phyloP scores from a whole-genome alignment of 169 alveolate genomes.

The Plasmodium coatneyi region DNA sequence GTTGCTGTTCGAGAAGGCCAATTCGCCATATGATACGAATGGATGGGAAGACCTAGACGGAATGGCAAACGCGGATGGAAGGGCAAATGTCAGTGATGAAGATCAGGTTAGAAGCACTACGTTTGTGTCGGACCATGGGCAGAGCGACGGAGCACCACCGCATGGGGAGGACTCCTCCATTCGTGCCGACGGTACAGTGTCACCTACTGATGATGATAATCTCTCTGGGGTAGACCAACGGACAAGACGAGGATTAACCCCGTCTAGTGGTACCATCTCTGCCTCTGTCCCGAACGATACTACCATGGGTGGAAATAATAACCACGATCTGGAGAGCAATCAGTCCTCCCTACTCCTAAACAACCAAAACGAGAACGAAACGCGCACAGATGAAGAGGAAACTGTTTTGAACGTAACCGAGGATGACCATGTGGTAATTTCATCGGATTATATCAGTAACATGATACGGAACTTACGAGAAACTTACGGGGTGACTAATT shows the following conservation, averaged over 20 bases:
- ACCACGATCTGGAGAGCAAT: neutral
- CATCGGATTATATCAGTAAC: slow-evolving; percentile 55
- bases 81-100: neutral
- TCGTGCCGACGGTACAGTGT: neutral
- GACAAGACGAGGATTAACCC: neutral
- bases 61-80: neutral
- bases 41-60: no score
- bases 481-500: slow-evolving; percentile 37
- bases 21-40: slow-evolving; percentile 1
- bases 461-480: slow-evolving; percentile 35
- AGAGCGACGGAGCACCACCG: neutral
- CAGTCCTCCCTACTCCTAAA: neutral
- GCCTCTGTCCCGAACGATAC: neutral
- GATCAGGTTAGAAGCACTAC: neutral
- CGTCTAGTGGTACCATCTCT: neutral
- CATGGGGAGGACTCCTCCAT: neutral
- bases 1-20: slow-evolving; percentile 51
- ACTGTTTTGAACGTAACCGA: neutral
- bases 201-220: neutral
- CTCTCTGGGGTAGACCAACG: neutral
- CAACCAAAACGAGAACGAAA: neutral
- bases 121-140: neutral
- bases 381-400: neutral
- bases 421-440: slow-evolving; percentile 9
- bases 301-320: neutral